Evolutionary conservation across 2,329 filamentous ascomycete species (phyloP).

Genomic region (Aspergillus fijiensis): DNA sequence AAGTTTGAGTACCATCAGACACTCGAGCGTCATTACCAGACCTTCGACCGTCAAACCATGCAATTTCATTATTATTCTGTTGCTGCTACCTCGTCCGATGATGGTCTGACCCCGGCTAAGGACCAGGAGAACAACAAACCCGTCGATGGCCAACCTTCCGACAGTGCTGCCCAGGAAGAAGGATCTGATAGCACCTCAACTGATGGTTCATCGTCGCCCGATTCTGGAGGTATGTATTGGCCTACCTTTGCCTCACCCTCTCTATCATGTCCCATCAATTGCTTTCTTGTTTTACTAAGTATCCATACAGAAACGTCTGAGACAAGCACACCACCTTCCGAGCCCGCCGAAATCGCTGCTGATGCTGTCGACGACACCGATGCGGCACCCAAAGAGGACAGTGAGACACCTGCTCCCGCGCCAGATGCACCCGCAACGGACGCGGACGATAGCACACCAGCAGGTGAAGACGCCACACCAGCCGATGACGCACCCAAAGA

Average conservation of each 20-base stretch:
- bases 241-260: not conserved
- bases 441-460: constrained; percentile 3
- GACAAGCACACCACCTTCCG: constrained; percentile 26
- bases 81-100: constrained; percentile 29
- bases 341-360: constrained; percentile 24
- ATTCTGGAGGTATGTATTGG: constrained; percentile 31
- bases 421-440: constrained; percentile 9
- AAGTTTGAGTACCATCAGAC: constrained; percentile 42
- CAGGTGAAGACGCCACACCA: constrained; percentile 16
- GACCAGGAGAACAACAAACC: constrained; percentile 38
- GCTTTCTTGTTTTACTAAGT: not conserved
- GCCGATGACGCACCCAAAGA: constrained; percentile 15
- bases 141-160: constrained; percentile 26
- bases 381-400: constrained; percentile 24
- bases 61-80: constrained; percentile 41
- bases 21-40: constrained; percentile 45
- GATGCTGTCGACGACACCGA: constrained; percentile 13
- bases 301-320: constrained; percentile 27
- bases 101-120: constrained; percentile 36
- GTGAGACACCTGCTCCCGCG: constrained; percentile 16
- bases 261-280: not conserved
- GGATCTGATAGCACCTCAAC: constrained; percentile 24
- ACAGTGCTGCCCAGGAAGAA: constrained; percentile 22
- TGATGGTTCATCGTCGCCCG: constrained; percentile 26
- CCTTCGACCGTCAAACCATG: constrained; percentile 42